Evolutionary conservation across 768 basidiomycete genomes (phyloP).

Genomic region (Termitomyces sp.): DNA sequence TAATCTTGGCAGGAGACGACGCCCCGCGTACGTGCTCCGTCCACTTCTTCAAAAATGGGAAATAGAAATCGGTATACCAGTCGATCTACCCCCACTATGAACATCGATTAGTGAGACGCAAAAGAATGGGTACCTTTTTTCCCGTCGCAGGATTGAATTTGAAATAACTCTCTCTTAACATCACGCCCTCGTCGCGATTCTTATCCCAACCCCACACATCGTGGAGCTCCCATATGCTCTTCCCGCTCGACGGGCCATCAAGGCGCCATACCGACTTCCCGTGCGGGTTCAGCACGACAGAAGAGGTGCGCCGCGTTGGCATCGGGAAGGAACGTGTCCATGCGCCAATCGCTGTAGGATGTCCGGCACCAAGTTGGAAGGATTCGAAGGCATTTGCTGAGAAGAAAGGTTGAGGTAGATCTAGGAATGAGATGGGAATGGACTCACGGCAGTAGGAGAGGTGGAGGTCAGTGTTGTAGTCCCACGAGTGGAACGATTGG

Average conservation of each 20-base stretch:
- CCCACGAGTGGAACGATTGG: constrained; percentile 75
- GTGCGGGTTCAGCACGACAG: constrained; percentile 53
- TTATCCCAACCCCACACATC: constrained; percentile 91
- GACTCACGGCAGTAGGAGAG: constrained; percentile 67
- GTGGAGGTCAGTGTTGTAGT: constrained; percentile 95
- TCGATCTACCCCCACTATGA: constrained; percentile 45
- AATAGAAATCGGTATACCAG: constrained; percentile 86
- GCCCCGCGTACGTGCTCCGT: constrained; percentile 48
- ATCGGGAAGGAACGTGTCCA: constrained; percentile 88
- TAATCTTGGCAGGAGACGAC: constrained; percentile 47
- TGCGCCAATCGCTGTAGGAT: constrained; percentile 70
- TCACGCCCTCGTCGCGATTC: constrained; percentile 59
- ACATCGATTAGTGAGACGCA: neutral
- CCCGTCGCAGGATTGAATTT: constrained; percentile 58
- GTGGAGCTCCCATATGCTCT: constrained; percentile 72
- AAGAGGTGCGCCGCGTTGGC: constrained; percentile 65
- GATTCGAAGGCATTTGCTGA: constrained; percentile 81
- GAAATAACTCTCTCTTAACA: constrained; percentile 85
- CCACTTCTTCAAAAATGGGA: constrained; percentile 71
- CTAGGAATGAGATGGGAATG: neutral
- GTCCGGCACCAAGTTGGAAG: constrained; percentile 88
- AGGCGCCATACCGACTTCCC: constrained; percentile 62
- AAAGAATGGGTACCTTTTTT: constrained; percentile 40
- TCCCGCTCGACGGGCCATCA: constrained; percentile 86
- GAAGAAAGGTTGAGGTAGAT: neutral